Percentiles rank a stretch among this genome's conserved stretches.
These are phyloP conservation scores for Trichoderma sp. DNA, from an alignment of 2,329 filamentous ascomycete species.

Conservation along the genomic window DNA sequence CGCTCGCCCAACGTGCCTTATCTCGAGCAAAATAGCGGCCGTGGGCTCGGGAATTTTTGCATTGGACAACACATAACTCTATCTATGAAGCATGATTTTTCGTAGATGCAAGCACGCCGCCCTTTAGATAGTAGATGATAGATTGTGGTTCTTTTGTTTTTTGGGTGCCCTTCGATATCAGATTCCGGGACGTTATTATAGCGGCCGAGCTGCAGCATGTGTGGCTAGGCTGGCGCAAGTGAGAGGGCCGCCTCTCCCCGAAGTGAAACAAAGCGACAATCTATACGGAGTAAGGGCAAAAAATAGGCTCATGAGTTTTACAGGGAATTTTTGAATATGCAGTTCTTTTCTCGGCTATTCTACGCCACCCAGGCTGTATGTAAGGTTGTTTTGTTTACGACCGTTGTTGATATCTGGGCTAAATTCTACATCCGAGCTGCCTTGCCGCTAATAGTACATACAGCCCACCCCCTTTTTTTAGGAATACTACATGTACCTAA, in stretches of 20 bases:
- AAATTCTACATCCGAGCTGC: background rate
- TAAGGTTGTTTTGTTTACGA: background rate
- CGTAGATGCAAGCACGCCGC: background rate
- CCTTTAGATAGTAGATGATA: background rate
- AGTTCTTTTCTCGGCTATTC: background rate
- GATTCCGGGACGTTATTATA: background rate
- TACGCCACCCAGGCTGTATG: background rate
- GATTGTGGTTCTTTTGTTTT: background rate
- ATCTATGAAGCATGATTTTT: constrained; percentile 9
- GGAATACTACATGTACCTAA: background rate
- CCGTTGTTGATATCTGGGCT: background rate
- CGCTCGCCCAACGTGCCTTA: constrained; percentile 8
- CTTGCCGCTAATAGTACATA: background rate
- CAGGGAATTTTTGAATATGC: background rate
- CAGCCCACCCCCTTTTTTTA: background rate
- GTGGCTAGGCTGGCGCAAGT: background rate
- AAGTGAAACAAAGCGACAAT: background rate
- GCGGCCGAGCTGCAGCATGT: background rate
- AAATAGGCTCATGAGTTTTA: background rate
- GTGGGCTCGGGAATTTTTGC: background rate
- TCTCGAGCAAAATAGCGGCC: background rate
- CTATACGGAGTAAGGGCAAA: background rate
- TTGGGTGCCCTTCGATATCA: background rate
- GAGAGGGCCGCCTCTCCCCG: background rate
- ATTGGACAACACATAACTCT: constrained; percentile 8